phyloP scores from a whole-genome alignment of 768 basidiomycete genomes.

The Mrakia frigida region DNA sequence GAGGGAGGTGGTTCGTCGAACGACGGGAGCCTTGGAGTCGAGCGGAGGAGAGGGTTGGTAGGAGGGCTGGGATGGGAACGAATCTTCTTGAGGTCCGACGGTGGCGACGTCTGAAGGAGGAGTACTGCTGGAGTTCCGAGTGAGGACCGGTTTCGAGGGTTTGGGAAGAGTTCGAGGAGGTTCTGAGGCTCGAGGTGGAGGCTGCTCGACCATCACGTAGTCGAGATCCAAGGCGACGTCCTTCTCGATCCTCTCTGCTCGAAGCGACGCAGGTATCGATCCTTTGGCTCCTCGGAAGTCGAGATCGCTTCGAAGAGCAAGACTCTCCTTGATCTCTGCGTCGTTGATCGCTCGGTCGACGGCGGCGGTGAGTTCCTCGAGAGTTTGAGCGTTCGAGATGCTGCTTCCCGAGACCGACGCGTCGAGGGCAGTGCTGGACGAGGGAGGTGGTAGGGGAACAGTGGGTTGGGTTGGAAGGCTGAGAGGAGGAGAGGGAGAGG shows the following conservation, averaged over 20 bases:
- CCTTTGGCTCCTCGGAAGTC: not conserved
- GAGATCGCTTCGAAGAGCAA: slow-evolving; percentile 20
- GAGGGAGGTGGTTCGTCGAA: slow-evolving; percentile 11
- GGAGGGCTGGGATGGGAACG: not conserved
- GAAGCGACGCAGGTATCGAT: not conserved
- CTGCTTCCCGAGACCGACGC: slow-evolving; percentile 23
- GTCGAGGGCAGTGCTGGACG: not conserved
- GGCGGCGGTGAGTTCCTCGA: slow-evolving; percentile 47
- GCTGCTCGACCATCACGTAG: slow-evolving; percentile 14
- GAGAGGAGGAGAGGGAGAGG: not conserved
- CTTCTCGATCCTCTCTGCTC: not conserved
- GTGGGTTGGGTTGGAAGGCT: too few species aligned
- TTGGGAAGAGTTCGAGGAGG: slow-evolving; percentile 1
- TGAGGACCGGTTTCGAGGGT: not conserved
- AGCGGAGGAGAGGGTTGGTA: not conserved
- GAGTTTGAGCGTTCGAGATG: slow-evolving; percentile 40
- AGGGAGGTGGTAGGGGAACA: not conserved
- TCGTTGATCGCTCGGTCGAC: slow-evolving; percentile 48
- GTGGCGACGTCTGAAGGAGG: not conserved
- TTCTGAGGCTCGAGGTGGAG: slow-evolving; percentile 4
- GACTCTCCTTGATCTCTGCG: slow-evolving; percentile 32
- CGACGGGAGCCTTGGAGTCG: not conserved
- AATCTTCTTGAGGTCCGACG: not conserved
- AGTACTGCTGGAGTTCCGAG: not conserved
- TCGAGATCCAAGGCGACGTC: slow-evolving; percentile 5